These are phyloP conservation scores for Colletotrichum phormii DNA, from an alignment of 2,329 filamentous ascomycete species.

Conservation along the genomic window DNA sequence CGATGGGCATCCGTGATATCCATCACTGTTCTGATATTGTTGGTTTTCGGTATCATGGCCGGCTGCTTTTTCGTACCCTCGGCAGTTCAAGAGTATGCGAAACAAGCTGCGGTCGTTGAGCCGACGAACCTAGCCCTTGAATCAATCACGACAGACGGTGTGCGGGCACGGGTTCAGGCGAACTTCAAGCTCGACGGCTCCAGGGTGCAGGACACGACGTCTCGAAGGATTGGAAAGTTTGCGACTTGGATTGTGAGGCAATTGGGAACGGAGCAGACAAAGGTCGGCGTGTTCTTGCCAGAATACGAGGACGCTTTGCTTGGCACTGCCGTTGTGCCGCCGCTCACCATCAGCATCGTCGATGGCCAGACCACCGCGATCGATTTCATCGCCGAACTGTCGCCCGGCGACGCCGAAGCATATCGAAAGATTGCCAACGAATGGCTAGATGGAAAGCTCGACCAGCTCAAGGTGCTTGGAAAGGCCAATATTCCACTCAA, in stretches of 20 bases:
- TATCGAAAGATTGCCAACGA: conserved; percentile 86
- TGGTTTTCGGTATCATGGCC: conserved; percentile 76
- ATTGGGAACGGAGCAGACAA: conserved; percentile 78
- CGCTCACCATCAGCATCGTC: conserved; percentile 79
- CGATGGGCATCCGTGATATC: conserved; percentile 86
- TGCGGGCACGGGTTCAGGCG: conserved; percentile 83
- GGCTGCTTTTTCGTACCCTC: conserved; percentile 86
- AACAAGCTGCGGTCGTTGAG: conserved; percentile 83
- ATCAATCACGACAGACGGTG: conserved; percentile 82
- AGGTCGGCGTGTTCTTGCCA: conserved; percentile 82
- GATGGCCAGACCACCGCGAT: conserved; percentile 82
- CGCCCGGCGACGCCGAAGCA: conserved; percentile 80
- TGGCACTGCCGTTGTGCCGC: conserved; percentile 81
- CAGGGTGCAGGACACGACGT: conserved; percentile 76
- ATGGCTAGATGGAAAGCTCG: conserved; percentile 84
- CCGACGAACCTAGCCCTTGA: conserved; percentile 88
- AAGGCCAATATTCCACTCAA: conserved; percentile 79
- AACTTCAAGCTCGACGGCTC: conserved; percentile 84
- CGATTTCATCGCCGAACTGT: conserved; percentile 82
- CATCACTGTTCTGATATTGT: conserved; percentile 71
- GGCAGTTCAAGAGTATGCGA: conserved; percentile 85
- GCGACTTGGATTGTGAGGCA: conserved; percentile 84
- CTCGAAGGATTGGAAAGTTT: conserved; percentile 80
- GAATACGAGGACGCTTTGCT: conserved; percentile 83
- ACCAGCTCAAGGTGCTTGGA: conserved; percentile 77